Percentiles rank a stretch among this genome's conserved stretches.
phyloP scores from a whole-genome alignment of 176 grass and related monocot genomes.

The Musa acuminata region DNA sequence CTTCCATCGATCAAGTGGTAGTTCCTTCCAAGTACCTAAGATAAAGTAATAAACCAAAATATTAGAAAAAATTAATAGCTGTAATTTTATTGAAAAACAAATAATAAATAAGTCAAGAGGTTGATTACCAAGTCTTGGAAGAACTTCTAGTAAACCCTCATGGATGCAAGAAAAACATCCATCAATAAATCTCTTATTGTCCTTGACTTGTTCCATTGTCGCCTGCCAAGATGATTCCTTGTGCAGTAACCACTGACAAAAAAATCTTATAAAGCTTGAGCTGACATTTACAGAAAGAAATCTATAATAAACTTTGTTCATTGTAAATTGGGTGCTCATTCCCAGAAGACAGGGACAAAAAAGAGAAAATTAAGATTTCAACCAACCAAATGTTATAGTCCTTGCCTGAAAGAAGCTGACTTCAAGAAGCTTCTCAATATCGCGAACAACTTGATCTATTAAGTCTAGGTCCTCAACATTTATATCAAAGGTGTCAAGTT shows the following conservation, averaged over 20 bases:
- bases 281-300: not conserved
- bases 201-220: conserved; percentile 31
- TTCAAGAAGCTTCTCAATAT: conserved; percentile 53
- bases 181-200: conserved; percentile 60
- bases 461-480: conserved; percentile 55
- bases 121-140: conserved; percentile 38
- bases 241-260: conserved; percentile 42
- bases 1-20: conserved; percentile 46
- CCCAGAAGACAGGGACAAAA: not conserved
- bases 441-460: conserved; percentile 53
- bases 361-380: not conserved
- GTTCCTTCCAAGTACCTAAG: conserved; percentile 61
- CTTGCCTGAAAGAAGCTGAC: conserved; percentile 57
- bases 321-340: not conserved
- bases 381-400: conserved; percentile 13
- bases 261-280: conserved; percentile 6
- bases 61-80: conserved; percentile 13
- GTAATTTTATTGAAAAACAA: not conserved
- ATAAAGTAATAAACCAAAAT: conserved; percentile 13
- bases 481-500: conserved; percentile 41
- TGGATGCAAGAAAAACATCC: conserved; percentile 49
- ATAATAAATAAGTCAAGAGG: conserved; percentile 1
- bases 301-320: not conserved
- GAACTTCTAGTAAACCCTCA: conserved; percentile 45
- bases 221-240: conserved; percentile 42